These are phyloP conservation scores for Novymonas esmeraldas DNA, from an alignment of 208 protist genomes.

Conservation along the genomic window DNA sequence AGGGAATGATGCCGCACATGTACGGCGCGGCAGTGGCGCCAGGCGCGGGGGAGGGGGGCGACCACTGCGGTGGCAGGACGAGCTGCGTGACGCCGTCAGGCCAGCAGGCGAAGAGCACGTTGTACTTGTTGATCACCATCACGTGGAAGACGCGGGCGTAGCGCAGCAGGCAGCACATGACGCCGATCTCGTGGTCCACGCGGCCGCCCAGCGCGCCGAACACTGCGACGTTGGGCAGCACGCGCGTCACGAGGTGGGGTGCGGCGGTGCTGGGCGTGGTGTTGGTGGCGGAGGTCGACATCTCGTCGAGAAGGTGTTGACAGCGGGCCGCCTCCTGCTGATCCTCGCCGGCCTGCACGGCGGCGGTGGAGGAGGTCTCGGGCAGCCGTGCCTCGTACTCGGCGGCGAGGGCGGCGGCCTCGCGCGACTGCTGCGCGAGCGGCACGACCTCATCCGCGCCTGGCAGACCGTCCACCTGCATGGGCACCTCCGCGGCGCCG, in stretches of 20 bases:
- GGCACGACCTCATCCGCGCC: neutral
- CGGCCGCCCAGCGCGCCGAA: constrained; percentile 77
- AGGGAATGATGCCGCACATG: constrained; percentile 66
- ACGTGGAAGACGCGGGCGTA: constrained; percentile 41
- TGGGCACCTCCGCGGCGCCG: constrained; percentile 8
- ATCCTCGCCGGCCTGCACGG: constrained; percentile 12
- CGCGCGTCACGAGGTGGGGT: constrained; percentile 17
- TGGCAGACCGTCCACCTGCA: neutral
- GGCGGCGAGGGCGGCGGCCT: neutral
- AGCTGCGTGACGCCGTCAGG: constrained; percentile 66
- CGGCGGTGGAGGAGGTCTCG: constrained; percentile 7
- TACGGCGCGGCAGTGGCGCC: constrained; percentile 18
- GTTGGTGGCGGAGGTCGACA: constrained; percentile 2
- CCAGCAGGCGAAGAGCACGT: constrained; percentile 76
- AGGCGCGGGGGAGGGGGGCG: constrained; percentile 4
- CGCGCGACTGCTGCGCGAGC: neutral
- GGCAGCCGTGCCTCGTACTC: constrained; percentile 5
- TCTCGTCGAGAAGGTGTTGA: constrained; percentile 1
- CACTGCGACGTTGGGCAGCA: constrained; percentile 64
- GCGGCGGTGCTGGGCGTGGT: neutral
- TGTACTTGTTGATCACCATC: constrained; percentile 44
- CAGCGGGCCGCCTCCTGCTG: constrained; percentile 13
- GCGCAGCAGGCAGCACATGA: constrained; percentile 35
- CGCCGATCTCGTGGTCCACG: constrained; percentile 76
- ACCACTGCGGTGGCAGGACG: constrained; percentile 13